These are phyloP conservation scores for Aegilops tauschii DNA, from an alignment of 176 grass and related monocot species.

Conservation along the genomic window DNA sequence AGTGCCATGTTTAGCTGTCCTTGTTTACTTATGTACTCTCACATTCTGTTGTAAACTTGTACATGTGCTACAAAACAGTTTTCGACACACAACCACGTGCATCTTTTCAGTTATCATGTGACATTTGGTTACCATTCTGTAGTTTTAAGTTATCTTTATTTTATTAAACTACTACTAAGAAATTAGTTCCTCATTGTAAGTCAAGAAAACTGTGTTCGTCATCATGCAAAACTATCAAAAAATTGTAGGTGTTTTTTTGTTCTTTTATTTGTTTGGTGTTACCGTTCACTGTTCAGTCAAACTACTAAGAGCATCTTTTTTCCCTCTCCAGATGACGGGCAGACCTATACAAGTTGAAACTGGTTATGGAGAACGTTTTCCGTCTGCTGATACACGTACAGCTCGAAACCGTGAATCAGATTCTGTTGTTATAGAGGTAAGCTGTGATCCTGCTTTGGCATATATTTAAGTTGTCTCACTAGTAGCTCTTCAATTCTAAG, in stretches of 20 bases:
- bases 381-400: conserved; percentile 79
- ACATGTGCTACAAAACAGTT: not conserved
- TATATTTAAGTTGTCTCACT: conserved; percentile 9
- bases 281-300: not conserved
- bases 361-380: conserved; percentile 70
- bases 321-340: conserved; percentile 70
- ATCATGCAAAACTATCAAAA: not conserved
- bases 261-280: not conserved
- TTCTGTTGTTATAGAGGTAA: conserved; percentile 97
- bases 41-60: conserved; percentile 1
- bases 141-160: conserved; percentile 1
- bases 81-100: not conserved
- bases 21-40: not conserved
- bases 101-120: conserved; percentile 1
- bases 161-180: not conserved
- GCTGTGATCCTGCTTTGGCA: not conserved
- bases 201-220: not conserved
- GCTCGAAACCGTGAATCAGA: conserved; percentile 81
- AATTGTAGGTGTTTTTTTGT: not conserved
- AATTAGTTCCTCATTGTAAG: not conserved
- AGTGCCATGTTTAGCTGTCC: not conserved
- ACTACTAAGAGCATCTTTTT: conserved; percentile 8
- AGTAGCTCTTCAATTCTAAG: conserved; percentile 22
- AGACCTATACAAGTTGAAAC: conserved; percentile 96
- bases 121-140: not conserved